Conservation (phyloP, 495 filamentous ascomycete species). For the Aspergillus leporis region DNA sequence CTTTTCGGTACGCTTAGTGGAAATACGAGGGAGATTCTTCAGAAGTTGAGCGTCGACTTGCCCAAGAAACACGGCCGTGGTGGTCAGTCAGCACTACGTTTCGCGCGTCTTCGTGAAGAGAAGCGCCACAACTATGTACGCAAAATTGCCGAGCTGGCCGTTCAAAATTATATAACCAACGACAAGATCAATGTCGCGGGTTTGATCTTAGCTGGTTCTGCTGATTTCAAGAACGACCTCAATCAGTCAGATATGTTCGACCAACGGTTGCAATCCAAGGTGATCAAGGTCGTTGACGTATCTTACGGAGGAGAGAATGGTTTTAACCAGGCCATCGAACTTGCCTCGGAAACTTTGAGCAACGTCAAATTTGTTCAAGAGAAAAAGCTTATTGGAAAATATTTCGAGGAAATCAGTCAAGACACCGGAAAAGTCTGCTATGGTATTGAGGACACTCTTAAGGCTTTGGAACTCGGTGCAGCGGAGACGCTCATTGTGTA, state of each 20-base stretch:
- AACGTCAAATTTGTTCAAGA: slow-evolving; percentile 99
- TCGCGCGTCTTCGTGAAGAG: slow-evolving; percentile 98
- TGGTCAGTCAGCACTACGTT: slow-evolving; percentile 98
- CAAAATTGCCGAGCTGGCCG: slow-evolving; percentile 95
- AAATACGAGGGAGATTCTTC: slow-evolving; percentile 94
- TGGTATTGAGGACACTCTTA: slow-evolving; percentile 94
- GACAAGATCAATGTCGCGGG: slow-evolving; percentile 98
- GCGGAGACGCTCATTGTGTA: slow-evolving; percentile 96
- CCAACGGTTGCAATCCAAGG: slow-evolving; percentile 82
- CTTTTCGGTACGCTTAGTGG: slow-evolving; percentile 95
- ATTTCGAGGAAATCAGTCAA: slow-evolving; percentile 98
- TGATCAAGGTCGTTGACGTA: slow-evolving; percentile 98
- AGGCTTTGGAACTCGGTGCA: slow-evolving; percentile 94
- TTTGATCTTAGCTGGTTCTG: slow-evolving; percentile 91
- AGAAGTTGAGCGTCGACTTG: slow-evolving; percentile 95
- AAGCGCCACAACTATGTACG: slow-evolving; percentile 99
- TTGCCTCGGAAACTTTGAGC: slow-evolving; percentile 91
- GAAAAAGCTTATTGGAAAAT: slow-evolving; percentile 98
- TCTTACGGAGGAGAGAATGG: slow-evolving; percentile 99
- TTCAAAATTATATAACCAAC: slow-evolving; percentile 96
- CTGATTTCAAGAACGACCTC: slow-evolving; percentile 99
- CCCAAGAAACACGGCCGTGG: slow-evolving; percentile 99
- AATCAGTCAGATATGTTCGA: slow-evolving; percentile 99
- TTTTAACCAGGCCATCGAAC: slow-evolving; percentile 98
- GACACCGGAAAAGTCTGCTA: slow-evolving; percentile 96